Percentiles rank a stretch among this genome's conserved stretches.
Conservation (phyloP, 2,329 filamentous ascomycete genomes). For the Coccinonectria pachysandricola region DNA sequence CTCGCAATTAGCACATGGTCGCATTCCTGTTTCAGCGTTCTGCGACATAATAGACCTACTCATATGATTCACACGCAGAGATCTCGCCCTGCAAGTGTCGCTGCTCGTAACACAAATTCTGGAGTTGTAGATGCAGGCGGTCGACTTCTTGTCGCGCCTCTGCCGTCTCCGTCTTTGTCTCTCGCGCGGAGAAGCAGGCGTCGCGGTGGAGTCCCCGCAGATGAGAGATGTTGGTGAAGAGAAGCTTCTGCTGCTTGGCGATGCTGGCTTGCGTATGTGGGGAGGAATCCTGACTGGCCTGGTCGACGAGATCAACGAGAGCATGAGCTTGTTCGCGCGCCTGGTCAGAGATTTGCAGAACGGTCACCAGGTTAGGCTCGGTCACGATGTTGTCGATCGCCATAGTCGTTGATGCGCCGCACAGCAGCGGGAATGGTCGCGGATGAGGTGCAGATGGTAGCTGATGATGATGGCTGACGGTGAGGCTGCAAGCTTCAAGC, state of each 20-base stretch:
- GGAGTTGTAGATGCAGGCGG: conserved; percentile 78
- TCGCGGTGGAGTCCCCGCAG: conserved; percentile 75
- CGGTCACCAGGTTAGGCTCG: conserved; percentile 47
- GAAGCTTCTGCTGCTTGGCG: conserved; percentile 66
- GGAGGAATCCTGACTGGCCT: conserved; percentile 32
- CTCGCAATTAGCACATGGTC: conserved; percentile 4
- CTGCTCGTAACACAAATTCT: conserved; percentile 96
- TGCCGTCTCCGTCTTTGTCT: conserved; percentile 77
- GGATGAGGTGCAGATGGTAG: no score
- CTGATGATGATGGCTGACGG: no score
- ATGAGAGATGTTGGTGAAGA: conserved; percentile 69
- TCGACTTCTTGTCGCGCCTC: conserved; percentile 88
- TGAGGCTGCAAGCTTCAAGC: no score
- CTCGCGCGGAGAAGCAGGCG: conserved; percentile 68
- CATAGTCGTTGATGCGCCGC: no score
- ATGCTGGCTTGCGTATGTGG: conserved; percentile 46
- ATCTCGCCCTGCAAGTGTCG: conserved; percentile 86
- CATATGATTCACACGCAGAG: conserved; percentile 77
- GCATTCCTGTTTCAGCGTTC: neutral
- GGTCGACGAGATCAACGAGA: conserved; percentile 46
- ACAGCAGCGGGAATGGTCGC: no score
- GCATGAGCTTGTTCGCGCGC: conserved; percentile 62
- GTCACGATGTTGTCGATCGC: conserved; percentile 29
- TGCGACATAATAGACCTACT: conserved; percentile 48
- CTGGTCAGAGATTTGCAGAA: conserved; percentile 62